Conservation (phyloP, 495 filamentous ascomycete genomes). For the Podospora bellae-mahoneyi region DNA sequence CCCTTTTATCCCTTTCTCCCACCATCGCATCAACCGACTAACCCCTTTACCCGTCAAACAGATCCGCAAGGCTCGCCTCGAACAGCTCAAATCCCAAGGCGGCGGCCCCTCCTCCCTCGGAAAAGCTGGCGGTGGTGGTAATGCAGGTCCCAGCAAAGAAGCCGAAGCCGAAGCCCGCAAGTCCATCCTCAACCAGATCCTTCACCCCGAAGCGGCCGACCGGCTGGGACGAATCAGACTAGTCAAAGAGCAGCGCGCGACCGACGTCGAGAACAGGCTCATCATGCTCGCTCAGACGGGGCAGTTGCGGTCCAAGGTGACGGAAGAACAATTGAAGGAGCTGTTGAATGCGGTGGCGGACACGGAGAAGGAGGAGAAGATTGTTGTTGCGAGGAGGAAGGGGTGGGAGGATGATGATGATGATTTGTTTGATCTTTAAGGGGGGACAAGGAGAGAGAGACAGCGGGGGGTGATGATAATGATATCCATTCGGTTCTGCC, state of each 20-base stretch:
- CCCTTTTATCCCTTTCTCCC: background rate
- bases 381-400: constrained; percentile 80
- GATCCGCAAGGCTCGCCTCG: constrained; percentile 86
- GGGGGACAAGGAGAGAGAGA: background rate
- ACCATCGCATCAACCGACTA: too few relatives aligned
- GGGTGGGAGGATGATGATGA: constrained; percentile 81
- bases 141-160: constrained; percentile 47
- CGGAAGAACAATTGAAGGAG: constrained; percentile 90
- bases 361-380: constrained; percentile 66
- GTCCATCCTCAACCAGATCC: constrained; percentile 83
- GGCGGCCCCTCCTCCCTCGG: constrained; percentile 33
- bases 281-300: constrained; percentile 86
- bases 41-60: constrained; percentile 30
- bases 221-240: constrained; percentile 90
- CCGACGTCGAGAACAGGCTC: constrained; percentile 86
- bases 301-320: constrained; percentile 82
- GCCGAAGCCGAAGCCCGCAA: constrained; percentile 66
- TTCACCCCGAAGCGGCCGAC: constrained; percentile 89
- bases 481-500: background rate
- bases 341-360: constrained; percentile 79
- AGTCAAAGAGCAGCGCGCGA: constrained; percentile 88
- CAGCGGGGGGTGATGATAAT: background rate
- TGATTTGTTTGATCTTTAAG: constrained; percentile 63
- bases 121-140: constrained; percentile 46
- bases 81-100: constrained; percentile 78